Evolutionary conservation across 257 asterid genomes (phyloP).

Genomic region (Thymus mandschuricus): DNA sequence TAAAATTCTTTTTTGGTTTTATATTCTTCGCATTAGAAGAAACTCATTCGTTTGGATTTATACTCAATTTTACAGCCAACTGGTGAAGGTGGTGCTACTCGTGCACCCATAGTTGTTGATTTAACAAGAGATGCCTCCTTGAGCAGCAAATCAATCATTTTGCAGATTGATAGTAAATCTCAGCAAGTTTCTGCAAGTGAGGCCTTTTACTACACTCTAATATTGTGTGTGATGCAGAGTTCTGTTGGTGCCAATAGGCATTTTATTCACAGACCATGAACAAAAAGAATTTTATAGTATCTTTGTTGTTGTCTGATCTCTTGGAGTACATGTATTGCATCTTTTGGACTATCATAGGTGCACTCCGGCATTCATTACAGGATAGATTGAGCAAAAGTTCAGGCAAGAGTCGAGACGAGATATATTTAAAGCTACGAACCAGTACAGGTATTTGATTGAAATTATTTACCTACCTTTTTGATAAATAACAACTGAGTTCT

Average conservation of each 20-base stretch:
- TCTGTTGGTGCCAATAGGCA: conserved; percentile 25
- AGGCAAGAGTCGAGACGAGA: conserved; percentile 68
- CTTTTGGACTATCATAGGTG: conserved; percentile 50
- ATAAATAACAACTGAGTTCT: conserved; percentile 14
- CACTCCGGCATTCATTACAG: conserved; percentile 69
- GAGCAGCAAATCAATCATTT: conserved; percentile 62
- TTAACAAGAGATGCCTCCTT: conserved; percentile 63
- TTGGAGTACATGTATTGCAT: conserved; percentile 16
- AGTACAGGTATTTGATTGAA: conserved; percentile 47
- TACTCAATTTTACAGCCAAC: conserved; percentile 59
- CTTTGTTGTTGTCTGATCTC: conserved; percentile 28
- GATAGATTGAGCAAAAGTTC: conserved; percentile 62
- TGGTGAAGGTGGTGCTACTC: conserved; percentile 87
- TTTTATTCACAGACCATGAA: conserved; percentile 25
- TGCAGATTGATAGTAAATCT: conserved; percentile 66
- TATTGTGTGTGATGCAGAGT: conserved; percentile 3
- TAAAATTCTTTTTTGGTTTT: not conserved
- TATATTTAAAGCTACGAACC: conserved; percentile 61
- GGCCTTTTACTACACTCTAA: conserved; percentile 39
- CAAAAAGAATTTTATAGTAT: not conserved
- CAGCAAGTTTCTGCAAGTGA: conserved; percentile 74
- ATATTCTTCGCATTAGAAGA: not conserved
- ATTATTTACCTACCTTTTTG: conserved; percentile 9
- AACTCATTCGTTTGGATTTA: not conserved
- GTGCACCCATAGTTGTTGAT: conserved; percentile 69